phyloP scores from a whole-genome alignment of 306 rosid species.

The Vicia sativa region DNA sequence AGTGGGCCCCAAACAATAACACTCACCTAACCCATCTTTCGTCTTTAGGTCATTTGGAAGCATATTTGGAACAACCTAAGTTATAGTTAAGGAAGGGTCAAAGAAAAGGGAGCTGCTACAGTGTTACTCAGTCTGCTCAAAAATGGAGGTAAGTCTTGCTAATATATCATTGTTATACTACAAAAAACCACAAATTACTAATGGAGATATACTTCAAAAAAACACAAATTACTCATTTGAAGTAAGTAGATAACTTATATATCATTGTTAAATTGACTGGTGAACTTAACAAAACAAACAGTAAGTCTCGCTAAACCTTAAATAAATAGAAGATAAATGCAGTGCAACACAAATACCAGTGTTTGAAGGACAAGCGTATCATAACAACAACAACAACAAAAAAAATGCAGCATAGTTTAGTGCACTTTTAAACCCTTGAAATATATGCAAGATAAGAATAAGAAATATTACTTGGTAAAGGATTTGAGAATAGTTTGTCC shows the following conservation, averaged over 20 bases:
- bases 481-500: slow-evolving; percentile 62
- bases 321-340: background rate
- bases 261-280: background rate
- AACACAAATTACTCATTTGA: background rate
- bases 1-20: too few species aligned
- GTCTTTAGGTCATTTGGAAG: background rate
- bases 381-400: background rate
- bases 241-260: background rate
- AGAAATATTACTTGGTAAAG: slow-evolving; percentile 60
- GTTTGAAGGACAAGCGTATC: background rate
- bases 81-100: too few species aligned
- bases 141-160: too few species aligned
- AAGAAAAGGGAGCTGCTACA: slow-evolving; percentile 1
- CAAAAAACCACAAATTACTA: too few species aligned
- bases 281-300: background rate
- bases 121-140: background rate
- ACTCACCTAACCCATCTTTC: background rate
- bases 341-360: slow-evolving; percentile 5
- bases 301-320: background rate
- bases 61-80: background rate
- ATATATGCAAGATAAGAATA: slow-evolving; percentile 2
- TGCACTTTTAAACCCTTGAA: background rate
- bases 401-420: background rate
- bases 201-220: slow-evolving; percentile 5
- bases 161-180: too few species aligned